Percentiles rank a stretch among this genome's conserved stretches.
phyloP scores from a whole-genome alignment of 306 rosid genomes.

The Arachis hypogaea region DNA sequence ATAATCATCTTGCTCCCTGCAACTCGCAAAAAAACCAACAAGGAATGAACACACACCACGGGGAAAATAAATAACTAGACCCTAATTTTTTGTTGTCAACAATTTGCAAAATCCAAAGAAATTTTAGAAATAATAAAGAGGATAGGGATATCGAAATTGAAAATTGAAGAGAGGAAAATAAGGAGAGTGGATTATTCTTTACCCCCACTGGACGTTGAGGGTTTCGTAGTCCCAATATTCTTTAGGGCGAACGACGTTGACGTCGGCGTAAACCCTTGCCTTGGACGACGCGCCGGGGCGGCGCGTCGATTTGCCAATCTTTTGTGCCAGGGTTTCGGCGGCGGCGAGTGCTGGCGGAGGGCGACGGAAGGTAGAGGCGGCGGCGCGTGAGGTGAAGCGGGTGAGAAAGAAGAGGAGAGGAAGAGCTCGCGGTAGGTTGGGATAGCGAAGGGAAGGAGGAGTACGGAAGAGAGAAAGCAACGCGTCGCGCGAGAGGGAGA shows the following conservation, averaged over 20 bases:
- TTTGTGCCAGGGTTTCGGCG: slow-evolving; percentile 84
- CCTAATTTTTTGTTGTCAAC: slow-evolving; percentile 23
- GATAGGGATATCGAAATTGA: background rate
- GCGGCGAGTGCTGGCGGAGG: slow-evolving; percentile 29
- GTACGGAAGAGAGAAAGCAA: slow-evolving; percentile 42
- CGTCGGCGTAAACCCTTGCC: slow-evolving; percentile 79
- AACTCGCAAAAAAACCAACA: slow-evolving; percentile 51
- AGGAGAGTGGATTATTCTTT: slow-evolving; percentile 2
- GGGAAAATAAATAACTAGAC: background rate
- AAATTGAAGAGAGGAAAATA: too few relatives aligned
- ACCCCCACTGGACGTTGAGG: slow-evolving; percentile 98
- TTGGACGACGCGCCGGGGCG: slow-evolving; percentile 96
- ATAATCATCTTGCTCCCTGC: slow-evolving; percentile 32
- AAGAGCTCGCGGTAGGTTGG: slow-evolving; percentile 4
- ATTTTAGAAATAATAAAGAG: background rate
- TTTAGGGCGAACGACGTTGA: slow-evolving; percentile 91
- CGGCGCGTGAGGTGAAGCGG: slow-evolving; percentile 46
- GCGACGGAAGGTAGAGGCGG: slow-evolving; percentile 43
- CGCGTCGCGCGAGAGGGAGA: slow-evolving; percentile 47
- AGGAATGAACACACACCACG: background rate
- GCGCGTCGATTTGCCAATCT: slow-evolving; percentile 90
- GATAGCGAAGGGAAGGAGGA: background rate
- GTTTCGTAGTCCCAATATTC: slow-evolving; percentile 95
- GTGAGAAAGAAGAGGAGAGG: slow-evolving; percentile 47
- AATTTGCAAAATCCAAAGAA: background rate